Base-by-base conservation (phyloP, 176 grass and related monocot genomes). In the Bolboschoenus planiculmis region DNA sequence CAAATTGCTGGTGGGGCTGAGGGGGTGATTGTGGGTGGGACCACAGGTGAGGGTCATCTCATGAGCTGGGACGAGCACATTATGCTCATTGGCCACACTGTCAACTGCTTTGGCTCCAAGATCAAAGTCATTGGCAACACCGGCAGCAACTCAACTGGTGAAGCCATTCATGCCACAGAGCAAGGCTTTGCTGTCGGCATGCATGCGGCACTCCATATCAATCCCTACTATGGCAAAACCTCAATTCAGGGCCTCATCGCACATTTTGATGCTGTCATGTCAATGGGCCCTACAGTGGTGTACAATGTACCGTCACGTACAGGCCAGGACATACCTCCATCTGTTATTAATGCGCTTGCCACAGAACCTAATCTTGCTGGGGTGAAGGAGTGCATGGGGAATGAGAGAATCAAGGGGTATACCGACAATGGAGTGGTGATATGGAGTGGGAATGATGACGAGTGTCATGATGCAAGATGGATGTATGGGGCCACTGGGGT, bases 1-100 rank as follows among this genome's bases (percentile, higher is more conserved):
- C 96, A 95, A 61, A 89, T 99, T 82, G 47, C 88, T 0, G 87
- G 87, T 71, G 92, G 96, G 50, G 89, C 80, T 37, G 90, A 99
- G 88, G 96, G 87, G 71, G 92, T 99, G 15, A 95, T 95, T 66
- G 96, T 99, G 68, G 92, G 96, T 67, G 96, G 91, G 66, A 99
- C 92, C 72, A 91, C 92, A 44, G 90, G 92, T 65, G 96, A 99
- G 78, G 96, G 96, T 20, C 96, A 99, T 37, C 90, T 99, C 56
- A 99, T 99, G 96, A 95, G 92, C 82, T 99, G 96, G 96, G 96
- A 99, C 54, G 96, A 99, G 70, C 96, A 99, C 76, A 91, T 95
- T 67, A 99, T 99, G 92, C 90, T 99, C 42, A 99, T 95, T 21
- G 96, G 89, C 14, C 96, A 99, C 78, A 93, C 96, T 2, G 96